Evolutionary conservation across 345 rosid genomes (phyloP).

Genomic region (Citrus sp.): DNA sequence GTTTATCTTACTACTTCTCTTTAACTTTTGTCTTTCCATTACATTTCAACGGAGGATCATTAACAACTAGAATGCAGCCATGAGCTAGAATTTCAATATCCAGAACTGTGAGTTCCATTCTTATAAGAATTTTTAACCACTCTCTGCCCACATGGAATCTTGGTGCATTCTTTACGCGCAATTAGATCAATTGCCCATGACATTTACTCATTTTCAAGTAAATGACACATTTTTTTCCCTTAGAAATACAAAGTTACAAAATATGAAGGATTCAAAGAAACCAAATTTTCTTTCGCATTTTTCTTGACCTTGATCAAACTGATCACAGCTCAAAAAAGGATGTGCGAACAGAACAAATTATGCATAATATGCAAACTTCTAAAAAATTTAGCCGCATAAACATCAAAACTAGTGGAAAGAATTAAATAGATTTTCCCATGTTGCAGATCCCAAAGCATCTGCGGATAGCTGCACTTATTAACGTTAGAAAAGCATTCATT

Average conservation of each 20-base stretch:
- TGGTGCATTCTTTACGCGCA: background rate
- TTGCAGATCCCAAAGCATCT: slow-evolving; percentile 3
- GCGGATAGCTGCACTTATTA: slow-evolving; percentile 28
- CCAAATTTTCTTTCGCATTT: background rate
- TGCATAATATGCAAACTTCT: background rate
- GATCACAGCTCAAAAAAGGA: background rate
- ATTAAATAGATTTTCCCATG: background rate
- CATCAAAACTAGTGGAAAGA: background rate
- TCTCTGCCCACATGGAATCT: background rate
- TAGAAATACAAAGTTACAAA: no score
- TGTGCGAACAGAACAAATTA: background rate
- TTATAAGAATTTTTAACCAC: background rate
- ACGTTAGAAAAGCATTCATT: background rate
- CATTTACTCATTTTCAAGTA: background rate
- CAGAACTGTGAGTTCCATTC: background rate
- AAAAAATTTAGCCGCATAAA: background rate
- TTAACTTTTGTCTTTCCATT: background rate
- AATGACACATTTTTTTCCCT: background rate
- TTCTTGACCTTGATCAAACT: background rate
- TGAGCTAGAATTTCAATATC: background rate
- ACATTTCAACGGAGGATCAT: background rate
- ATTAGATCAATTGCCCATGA: background rate
- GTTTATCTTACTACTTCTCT: background rate
- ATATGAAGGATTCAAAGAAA: background rate
- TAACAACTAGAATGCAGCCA: background rate